These are phyloP conservation scores for Cunninghamia lanceolata DNA, from an alignment of 75 land plant genomes.

Conservation along the genomic window DNA sequence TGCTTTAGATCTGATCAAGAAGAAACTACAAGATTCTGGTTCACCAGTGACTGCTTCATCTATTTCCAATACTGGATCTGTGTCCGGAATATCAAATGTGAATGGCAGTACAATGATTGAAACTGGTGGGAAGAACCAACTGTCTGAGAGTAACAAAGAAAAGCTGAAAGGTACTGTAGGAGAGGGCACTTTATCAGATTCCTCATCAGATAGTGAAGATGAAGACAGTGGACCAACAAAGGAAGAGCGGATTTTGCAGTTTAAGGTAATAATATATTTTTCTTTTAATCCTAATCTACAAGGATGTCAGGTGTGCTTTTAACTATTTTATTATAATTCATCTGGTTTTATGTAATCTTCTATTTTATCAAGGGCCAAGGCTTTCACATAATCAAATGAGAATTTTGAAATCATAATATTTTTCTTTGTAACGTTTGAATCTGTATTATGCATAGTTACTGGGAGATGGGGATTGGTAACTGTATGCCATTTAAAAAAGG, in stretches of 20 bases:
- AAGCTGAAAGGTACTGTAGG: constrained; percentile 61
- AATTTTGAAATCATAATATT: neutral
- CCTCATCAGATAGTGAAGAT: constrained; percentile 90
- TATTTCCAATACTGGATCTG: constrained; percentile 19
- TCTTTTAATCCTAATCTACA: neutral
- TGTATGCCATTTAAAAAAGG: neutral
- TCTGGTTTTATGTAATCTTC: neutral
- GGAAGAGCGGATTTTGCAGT: constrained; percentile 72
- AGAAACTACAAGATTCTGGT: constrained; percentile 91
- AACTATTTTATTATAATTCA: neutral
- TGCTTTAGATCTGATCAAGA: constrained; percentile 86
- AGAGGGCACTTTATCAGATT: constrained; percentile 73
- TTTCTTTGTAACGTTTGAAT: neutral
- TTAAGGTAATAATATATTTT: constrained; percentile 60
- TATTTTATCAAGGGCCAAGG: neutral
- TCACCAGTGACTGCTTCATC: constrained; percentile 37
- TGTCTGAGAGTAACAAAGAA: constrained; percentile 46
- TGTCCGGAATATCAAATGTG: constrained; percentile 13
- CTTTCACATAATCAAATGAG: neutral
- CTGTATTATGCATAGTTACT: neutral
- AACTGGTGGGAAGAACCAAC: constrained; percentile 26
- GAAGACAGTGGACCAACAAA: constrained; percentile 66
- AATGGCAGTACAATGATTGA: constrained; percentile 45
- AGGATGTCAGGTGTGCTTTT: neutral
- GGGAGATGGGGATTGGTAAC: neutral